Evolutionary conservation across 345 rosid species (phyloP), one percentile per base, ranked within the genome.

Genomic region (Jatropha curcas): DNA sequence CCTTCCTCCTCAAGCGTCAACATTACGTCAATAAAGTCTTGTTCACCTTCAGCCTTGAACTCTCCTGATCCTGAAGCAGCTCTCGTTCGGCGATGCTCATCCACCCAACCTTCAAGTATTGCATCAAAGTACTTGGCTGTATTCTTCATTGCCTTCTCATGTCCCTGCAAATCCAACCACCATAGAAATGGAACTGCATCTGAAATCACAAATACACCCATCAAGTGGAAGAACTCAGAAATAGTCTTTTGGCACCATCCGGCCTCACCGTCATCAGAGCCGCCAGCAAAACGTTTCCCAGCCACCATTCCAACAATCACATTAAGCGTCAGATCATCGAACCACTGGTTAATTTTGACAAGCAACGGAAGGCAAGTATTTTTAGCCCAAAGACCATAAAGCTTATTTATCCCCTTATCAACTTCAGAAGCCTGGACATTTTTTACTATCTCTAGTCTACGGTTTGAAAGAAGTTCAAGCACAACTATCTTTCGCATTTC

Each of bases 121-220:
- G 34, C 75, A 33, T 87, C 89, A 43, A 87, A 33, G 12, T 87
- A 81, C 74, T 72, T 75, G 5, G 75, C 90, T 4, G 88, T 85
- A 84, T 77, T 74, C 83, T 85, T 92, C 93, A 90, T 92, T 43
- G 77, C 84, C 82, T 24, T 88, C 71, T 82, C 88, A 76, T 79
- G 73, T 3, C 96, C 95, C 68, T 76, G 81, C 17, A 81, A 11
- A 64, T 87, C 92, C 58, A 87, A 62, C 92, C 89, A 87, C 69
- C 92, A 24, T 24, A 88, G 68, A 61, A 48, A 77, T 1, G 94
- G 92, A 61, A 90, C 48, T 7, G 88, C 89, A 76, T 92, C 96
- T 0, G 91, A 85, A 30, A 81, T 60, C 9, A 86, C 82, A 72
- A 86, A 88, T 16, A 74, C 58, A 1, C 94, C 96, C 5, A 72